A percentile compares a stretch with the other conserved stretches of the same genome.
These are phyloP conservation scores for Ophiosphaerella herpotricha DNA, from an alignment of 2,329 filamentous ascomycete species.

Conservation along the genomic window DNA sequence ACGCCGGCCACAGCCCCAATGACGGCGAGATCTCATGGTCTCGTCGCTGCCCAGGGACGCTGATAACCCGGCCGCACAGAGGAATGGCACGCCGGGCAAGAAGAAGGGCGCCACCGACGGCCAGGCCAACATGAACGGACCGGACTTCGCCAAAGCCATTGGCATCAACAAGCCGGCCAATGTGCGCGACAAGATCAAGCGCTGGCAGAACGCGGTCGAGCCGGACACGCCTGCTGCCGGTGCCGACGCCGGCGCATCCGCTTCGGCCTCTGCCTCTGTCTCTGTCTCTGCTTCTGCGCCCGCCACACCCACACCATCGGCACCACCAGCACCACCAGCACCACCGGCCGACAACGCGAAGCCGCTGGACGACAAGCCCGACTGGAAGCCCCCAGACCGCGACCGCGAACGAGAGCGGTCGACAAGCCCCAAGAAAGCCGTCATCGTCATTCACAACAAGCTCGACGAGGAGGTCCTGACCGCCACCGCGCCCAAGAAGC, in stretches of 20 bases:
- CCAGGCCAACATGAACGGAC: conserved; percentile 39
- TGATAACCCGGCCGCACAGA: conserved; percentile 19
- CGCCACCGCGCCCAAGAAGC: conserved; percentile 77
- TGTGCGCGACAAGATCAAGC: conserved; percentile 75
- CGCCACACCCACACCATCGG: too few relatives aligned
- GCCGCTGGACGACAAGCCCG: conserved; percentile 31
- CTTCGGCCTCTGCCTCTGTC: background rate
- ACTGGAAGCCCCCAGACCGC: conserved; percentile 29
- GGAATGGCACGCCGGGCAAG: conserved; percentile 39
- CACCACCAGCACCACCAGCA: too few relatives aligned
- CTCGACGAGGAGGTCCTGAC: conserved; percentile 52
- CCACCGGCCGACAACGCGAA: conserved; percentile 16
- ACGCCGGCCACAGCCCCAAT: conserved; percentile 22
- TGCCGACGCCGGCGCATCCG: conserved; percentile 13
- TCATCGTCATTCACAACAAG: conserved; percentile 40
- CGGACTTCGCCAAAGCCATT: conserved; percentile 47
- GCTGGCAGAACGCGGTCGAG: conserved; percentile 82
- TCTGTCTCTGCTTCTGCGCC: too few relatives aligned
- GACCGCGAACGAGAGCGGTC: too few relatives aligned
- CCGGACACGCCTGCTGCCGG: conserved; percentile 51
- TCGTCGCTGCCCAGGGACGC: conserved; percentile 29
- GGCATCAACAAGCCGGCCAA: conserved; percentile 51
- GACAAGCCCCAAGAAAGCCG: conserved; percentile 25
- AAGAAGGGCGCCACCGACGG: conserved; percentile 31
- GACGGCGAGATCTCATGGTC: conserved; percentile 28